Base-by-base conservation (phyloP, 768 basidiomycete genomes). In the Psilocybe azurescens region DNA sequence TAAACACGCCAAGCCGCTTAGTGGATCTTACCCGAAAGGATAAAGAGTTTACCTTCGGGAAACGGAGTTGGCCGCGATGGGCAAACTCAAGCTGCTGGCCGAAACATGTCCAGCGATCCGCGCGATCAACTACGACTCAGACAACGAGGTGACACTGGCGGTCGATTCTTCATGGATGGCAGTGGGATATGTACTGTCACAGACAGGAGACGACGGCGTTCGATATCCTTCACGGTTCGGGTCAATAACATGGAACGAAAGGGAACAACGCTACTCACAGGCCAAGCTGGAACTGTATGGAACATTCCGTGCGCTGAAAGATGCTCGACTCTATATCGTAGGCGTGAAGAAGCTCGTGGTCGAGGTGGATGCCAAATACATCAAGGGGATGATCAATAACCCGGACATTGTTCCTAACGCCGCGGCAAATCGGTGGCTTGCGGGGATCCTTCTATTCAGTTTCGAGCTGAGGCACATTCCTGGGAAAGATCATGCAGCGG, bases 391-490 rank as follows among this genome's bases (percentile, higher is more conserved):
- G 78, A 53, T 80, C 0, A 74, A 75, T 20, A 20, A 20, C 20
- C 20, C 20, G 20, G 20, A 20, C 20, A 20, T 20, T 20, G 20
- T 20, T 20, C 20, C 20, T 28, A 76, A 78, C 38, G 77, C 76
- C 0, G 76, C 72, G 0, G 70, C 78, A 1, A 82, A 81, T 50
- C 51, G 75, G 9, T 82, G 81, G 81, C 78, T 82, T 48, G 72
- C 73, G 0, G 72, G 63, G 1, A 79, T 83, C 14, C 66, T 74
- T 0, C 56, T 78, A 0, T 81, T 78, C 53, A 50, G 71, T 18
- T 78, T 79, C 61, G 63, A 63, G 1, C 62, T 81, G 1, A 58
- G 69, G 20, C 20, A 20, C 20, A 20, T 20, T 20, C 20, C 20
- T 20, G 20, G 20, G 20, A 20, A 20, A 20, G 20, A 20, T 20